A percentile compares a stretch with the other conserved stretches of the same genome.
Evolutionary conservation across 257 asterid species (phyloP).

Genomic region (Ilex asprella): DNA sequence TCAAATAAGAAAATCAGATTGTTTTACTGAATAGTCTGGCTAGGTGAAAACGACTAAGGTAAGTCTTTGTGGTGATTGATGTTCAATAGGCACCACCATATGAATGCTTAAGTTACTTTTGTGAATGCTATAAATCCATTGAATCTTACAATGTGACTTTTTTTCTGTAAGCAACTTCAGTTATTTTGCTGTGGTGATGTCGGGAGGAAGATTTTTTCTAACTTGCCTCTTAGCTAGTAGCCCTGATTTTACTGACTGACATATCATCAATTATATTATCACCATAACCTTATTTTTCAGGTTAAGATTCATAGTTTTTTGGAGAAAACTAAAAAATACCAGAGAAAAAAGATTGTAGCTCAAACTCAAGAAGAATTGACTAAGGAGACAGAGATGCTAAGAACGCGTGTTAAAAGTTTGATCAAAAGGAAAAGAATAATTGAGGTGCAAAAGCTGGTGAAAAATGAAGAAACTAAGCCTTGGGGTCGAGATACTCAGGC

Average conservation of each 20-base stretch:
- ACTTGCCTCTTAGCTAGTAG: too few relatives aligned
- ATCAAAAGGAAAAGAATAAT: slow-evolving; percentile 53
- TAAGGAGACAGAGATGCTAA: slow-evolving; percentile 42
- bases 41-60: too few relatives aligned
- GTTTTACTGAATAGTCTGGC: too few relatives aligned
- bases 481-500: slow-evolving; percentile 86
- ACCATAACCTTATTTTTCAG: slow-evolving; percentile 27
- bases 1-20: too few relatives aligned
- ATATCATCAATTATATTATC: too few relatives aligned
- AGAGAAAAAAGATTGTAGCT: slow-evolving; percentile 28
- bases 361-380: slow-evolving; percentile 40
- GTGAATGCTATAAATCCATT: too few relatives aligned
- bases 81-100: too few relatives aligned
- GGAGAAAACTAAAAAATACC: slow-evolving; percentile 56
- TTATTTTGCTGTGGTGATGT: too few relatives aligned
- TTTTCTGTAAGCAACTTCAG: not conserved
- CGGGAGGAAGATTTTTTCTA: too few relatives aligned
- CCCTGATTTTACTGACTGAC: too few relatives aligned
- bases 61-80: too few relatives aligned
- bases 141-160: not conserved
- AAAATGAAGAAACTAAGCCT: slow-evolving; percentile 59
- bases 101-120: too few relatives aligned
- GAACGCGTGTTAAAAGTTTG: slow-evolving; percentile 69
- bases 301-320: slow-evolving; percentile 75
- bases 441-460: slow-evolving; percentile 74